A percentile compares a stretch with the other conserved stretches of the same genome.
phyloP scores from a whole-genome alignment of 768 basidiomycete genomes.

The Rhodotorula taiwanensis region DNA sequence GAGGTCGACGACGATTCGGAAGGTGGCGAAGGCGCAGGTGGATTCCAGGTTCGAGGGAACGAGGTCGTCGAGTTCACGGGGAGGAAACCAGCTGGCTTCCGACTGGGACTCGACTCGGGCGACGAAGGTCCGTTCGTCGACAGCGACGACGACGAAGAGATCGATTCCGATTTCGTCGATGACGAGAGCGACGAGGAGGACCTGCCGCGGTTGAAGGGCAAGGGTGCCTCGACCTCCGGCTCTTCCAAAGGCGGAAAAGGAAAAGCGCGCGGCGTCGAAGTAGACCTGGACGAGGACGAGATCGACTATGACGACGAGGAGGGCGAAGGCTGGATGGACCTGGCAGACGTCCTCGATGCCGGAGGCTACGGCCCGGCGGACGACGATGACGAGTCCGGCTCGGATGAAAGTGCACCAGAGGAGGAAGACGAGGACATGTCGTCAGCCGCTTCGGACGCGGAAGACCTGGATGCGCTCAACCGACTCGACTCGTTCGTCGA shows the following conservation, averaged over 20 bases:
- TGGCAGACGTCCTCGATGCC: slow-evolving; percentile 45
- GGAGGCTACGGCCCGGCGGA: slow-evolving; percentile 50
- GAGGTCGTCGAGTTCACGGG: slow-evolving; percentile 35
- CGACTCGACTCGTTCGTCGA: slow-evolving; percentile 68
- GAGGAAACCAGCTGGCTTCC: slow-evolving; percentile 27
- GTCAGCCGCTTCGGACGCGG: slow-evolving; percentile 42
- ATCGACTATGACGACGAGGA: slow-evolving; percentile 43
- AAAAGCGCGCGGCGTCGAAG: slow-evolving; percentile 27
- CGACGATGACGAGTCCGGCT: slow-evolving; percentile 48
- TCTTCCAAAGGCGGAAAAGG: slow-evolving; percentile 45
- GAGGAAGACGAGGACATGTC: slow-evolving; percentile 50
- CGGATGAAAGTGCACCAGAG: slow-evolving; percentile 46
- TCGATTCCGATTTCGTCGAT: slow-evolving; percentile 68
- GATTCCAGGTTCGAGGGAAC: slow-evolving; percentile 40
- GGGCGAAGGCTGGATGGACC: slow-evolving; percentile 47
- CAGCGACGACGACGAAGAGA: slow-evolving; percentile 65
- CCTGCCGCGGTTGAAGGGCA: slow-evolving; percentile 58
- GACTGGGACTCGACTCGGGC: slow-evolving; percentile 47
- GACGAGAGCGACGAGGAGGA: slow-evolving; percentile 63
- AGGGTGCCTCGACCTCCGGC: background rate
- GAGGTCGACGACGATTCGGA: slow-evolving; percentile 44
- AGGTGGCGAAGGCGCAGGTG: slow-evolving; percentile 40
- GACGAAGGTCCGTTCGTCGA: slow-evolving; percentile 43
- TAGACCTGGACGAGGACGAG: slow-evolving; percentile 43
- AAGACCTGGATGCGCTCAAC: slow-evolving; percentile 51